Evolutionary conservation across 2,329 filamentous ascomycete genomes (phyloP), one percentile per base, ranked within the genome.

Genomic region (Colletotrichum cuscutae): DNA sequence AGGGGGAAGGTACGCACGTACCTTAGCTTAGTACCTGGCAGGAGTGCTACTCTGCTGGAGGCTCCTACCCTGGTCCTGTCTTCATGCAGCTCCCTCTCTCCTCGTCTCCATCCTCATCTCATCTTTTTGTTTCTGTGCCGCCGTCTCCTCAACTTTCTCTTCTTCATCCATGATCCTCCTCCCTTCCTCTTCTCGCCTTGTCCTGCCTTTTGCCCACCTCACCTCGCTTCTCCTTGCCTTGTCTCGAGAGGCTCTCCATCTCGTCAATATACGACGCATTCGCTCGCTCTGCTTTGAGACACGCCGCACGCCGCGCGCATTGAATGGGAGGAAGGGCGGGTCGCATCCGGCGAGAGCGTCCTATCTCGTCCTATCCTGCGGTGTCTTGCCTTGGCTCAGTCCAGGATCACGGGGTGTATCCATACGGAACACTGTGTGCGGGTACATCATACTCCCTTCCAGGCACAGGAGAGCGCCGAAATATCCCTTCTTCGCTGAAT

Each of bases 291-390:
- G n/a, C 46, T 62, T 35, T 35, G 68, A 62, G 63, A 26, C 64
- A 49, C 37, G 8, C 32, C 32, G 32, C 64, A 49, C 37, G 8
- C 37, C 37, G 37, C 37, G 6, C 37, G 37, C 37, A 70, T 60
- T 46, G 15, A n/a, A 54, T 53, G 58, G 46, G 30, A 52, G 37
- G n/a, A 62, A 71, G 35, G 28, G n/a, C 69, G 64, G 69, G 69
- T 68, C 62, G 63, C 69, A 58, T 71, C 65, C 65, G 69, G 69
- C 60, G n/a, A 24, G 58, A 65, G 49, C 61, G 58, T 67, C 64
- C 58, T 52, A 62, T 71, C 64, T 35, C 46, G 64, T 68, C 54
- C 19, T 52, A 37, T n/a, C 24, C 62, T 54, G 49, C 66, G 26
- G 22, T 58, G 60, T 61, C 13, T 22, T 35, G 60, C 53, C 28